phyloP scores from a whole-genome alignment of 2,329 filamentous ascomycete genomes.

The Beauveria caledonica region DNA sequence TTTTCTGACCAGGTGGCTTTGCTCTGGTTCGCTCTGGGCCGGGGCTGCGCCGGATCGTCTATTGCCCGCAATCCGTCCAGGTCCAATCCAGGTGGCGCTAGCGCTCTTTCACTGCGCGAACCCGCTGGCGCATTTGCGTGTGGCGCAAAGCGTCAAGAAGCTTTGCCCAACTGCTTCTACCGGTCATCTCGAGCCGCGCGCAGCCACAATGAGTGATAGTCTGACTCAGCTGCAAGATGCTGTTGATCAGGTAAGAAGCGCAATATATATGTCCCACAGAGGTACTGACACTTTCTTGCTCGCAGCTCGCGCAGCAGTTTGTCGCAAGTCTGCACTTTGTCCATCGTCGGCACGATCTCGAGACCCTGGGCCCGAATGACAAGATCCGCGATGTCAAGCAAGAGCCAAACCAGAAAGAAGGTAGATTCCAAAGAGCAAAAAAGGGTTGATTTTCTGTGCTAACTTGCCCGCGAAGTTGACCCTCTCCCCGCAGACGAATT shows the following conservation, averaged over 20 bases:
- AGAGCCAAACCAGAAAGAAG: constrained; percentile 42
- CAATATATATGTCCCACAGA: too few relatives aligned
- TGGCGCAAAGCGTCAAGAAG: neutral
- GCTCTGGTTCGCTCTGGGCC: neutral
- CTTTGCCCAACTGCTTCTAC: neutral
- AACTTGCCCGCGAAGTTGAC: constrained; percentile 34
- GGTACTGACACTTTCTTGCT: neutral
- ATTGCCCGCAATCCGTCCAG: constrained; percentile 21
- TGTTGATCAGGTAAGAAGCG: constrained; percentile 60
- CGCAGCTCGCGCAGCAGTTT: constrained; percentile 59
- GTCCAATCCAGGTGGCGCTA: neutral
- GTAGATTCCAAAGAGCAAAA: constrained; percentile 21
- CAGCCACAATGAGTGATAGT: constrained; percentile 57
- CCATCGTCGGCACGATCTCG: constrained; percentile 59
- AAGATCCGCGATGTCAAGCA: constrained; percentile 52
- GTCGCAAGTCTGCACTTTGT: constrained; percentile 60
- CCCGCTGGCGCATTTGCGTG: neutral
- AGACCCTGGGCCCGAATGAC: constrained; percentile 49
- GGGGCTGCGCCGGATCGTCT: constrained; percentile 18
- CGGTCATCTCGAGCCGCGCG: neutral
- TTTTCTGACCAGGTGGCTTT: constrained; percentile 17
- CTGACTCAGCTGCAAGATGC: constrained; percentile 80
- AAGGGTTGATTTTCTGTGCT: neutral
- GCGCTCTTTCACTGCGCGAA: neutral
- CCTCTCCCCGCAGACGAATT: constrained; percentile 57